Percentiles rank a stretch among this genome's conserved stretches.
phyloP scores from a whole-genome alignment of 2,329 filamentous ascomycete species.

The Intubia oerlemansii region DNA sequence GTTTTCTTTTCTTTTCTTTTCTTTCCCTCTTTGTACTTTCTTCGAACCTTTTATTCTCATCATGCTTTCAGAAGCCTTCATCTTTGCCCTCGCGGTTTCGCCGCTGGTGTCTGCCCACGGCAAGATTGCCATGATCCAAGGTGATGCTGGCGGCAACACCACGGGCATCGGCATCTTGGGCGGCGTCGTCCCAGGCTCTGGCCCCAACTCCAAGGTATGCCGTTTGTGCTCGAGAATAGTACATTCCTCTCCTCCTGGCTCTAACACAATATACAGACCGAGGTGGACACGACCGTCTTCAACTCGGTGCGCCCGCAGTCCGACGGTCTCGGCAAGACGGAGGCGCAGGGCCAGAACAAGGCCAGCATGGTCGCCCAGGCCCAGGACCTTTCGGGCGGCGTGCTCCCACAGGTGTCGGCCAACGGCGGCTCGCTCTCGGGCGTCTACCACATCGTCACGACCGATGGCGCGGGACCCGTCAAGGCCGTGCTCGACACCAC shows the following conservation, averaged over 20 bases:
- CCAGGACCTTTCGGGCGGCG: constrained; percentile 16
- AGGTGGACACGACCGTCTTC: constrained; percentile 25
- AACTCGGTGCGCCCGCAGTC: constrained; percentile 13
- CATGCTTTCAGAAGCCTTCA: constrained; percentile 11
- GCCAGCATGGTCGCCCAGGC: constrained; percentile 12
- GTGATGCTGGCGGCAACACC: constrained; percentile 19
- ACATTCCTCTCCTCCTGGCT: neutral
- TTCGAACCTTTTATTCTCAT: no score
- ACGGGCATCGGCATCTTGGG: constrained; percentile 21
- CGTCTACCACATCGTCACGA: constrained; percentile 18
- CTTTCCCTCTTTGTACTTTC: neutral
- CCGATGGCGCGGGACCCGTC: constrained; percentile 19
- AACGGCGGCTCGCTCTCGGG: constrained; percentile 15
- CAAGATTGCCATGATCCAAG: constrained; percentile 12
- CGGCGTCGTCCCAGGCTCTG: constrained; percentile 18
- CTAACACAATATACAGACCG: constrained; percentile 11
- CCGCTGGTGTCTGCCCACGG: constrained; percentile 14
- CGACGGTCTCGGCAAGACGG: constrained; percentile 18
- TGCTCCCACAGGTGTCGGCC: constrained; percentile 18
- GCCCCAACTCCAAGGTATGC: constrained; percentile 17
- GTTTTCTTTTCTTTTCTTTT: neutral
- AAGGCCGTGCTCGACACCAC: constrained; percentile 17
- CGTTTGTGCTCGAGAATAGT: constrained; percentile 5
- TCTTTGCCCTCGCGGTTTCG: constrained; percentile 11
- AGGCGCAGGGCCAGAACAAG: constrained; percentile 15